phyloP scores from a whole-genome alignment of 2,329 filamentous ascomycete species.

The Ceratocystiopsis brevicomis region DNA sequence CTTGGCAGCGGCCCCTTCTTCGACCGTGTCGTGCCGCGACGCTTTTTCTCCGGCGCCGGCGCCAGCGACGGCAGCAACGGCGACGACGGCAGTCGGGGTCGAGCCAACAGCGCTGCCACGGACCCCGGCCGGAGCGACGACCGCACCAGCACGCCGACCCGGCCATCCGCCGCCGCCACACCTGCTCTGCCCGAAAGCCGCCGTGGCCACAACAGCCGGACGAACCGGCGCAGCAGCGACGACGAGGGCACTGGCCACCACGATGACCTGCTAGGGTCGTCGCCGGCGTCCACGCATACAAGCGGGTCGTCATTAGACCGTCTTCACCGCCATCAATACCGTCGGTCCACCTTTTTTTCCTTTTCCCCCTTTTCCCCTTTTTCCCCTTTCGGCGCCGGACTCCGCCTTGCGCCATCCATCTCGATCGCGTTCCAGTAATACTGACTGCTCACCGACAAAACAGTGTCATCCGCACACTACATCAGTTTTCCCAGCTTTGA shows the following conservation, averaged over 20 bases:
- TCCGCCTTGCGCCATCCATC: too few species aligned
- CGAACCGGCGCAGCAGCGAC: not conserved
- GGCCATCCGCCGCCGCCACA: not conserved
- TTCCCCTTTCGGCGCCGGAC: not conserved
- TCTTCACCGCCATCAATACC: conserved; percentile 7
- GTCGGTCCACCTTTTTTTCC: not conserved
- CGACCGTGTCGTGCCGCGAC: conserved; percentile 12
- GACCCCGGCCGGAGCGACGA: not conserved
- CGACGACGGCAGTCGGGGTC: too few species aligned
- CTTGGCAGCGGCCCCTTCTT: conserved; percentile 15
- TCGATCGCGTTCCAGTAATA: too few species aligned
- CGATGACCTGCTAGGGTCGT: conserved; percentile 8
- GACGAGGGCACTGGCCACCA: not conserved
- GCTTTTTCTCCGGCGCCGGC: not conserved
- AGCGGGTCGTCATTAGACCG: conserved; percentile 13
- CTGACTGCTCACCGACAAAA: not conserved
- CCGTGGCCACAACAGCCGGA: not conserved
- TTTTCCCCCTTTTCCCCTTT: not conserved
- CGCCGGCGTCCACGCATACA: conserved; percentile 11
- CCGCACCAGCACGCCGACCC: conserved; percentile 5
- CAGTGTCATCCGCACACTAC: conserved; percentile 32
- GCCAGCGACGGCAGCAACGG: not conserved
- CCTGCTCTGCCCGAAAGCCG: not conserved
- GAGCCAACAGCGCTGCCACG: not conserved
- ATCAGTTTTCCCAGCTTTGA: conserved; percentile 61